Percentiles rank a stretch among this genome's conserved stretches.
Conservation (phyloP, 805 yeast species). For the Ogataea degrootiae region DNA sequence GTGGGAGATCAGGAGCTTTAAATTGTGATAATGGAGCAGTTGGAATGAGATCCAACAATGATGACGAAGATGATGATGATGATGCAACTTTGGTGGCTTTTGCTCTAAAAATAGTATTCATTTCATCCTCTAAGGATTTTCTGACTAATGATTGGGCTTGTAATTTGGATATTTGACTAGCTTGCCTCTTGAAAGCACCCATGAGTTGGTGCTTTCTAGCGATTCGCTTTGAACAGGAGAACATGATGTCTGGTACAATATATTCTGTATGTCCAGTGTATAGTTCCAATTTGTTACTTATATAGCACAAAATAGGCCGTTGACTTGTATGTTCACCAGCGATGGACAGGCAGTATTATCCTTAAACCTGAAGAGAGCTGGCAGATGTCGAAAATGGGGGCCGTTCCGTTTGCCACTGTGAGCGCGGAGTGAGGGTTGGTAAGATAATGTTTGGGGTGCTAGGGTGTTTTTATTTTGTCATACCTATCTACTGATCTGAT, state of each 20-base stretch:
- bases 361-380: too few relatives aligned
- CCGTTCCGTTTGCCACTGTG: too few relatives aligned
- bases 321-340: too few relatives aligned
- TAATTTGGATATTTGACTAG: constrained; percentile 15
- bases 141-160: constrained; percentile 13
- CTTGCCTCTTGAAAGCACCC: constrained; percentile 8
- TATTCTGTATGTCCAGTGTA: too few relatives aligned
- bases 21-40: background rate
- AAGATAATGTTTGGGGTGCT: too few relatives aligned
- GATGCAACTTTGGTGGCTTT: background rate
- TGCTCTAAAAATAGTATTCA: background rate
- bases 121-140: constrained; percentile 11
- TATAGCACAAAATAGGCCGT: too few relatives aligned
- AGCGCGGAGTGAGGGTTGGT: too few relatives aligned
- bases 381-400: too few relatives aligned
- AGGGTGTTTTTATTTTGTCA: too few relatives aligned
- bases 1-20: background rate
- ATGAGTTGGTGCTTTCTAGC: constrained; percentile 1
- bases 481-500: too few relatives aligned
- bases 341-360: too few relatives aligned
- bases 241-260: constrained; percentile 6
- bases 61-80: background rate
- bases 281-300: too few relatives aligned
- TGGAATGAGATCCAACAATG: background rate
- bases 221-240: constrained; percentile 13